Base-by-base conservation (phyloP, 306 rosid genomes). In the Quercus cerris region DNA sequence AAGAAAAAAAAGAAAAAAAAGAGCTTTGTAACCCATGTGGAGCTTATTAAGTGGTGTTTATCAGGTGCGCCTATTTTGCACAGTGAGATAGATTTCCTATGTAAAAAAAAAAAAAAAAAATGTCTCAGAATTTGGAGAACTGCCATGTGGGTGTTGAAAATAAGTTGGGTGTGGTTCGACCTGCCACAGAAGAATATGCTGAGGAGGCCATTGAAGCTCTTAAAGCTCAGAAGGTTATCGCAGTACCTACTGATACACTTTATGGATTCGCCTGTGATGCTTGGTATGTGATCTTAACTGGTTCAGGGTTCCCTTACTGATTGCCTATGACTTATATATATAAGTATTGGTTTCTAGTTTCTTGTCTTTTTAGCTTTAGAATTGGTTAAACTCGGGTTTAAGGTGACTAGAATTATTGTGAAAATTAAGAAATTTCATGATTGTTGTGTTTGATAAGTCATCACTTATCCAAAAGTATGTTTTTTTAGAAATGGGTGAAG, bases 181-280 rank as follows among this genome's bases (percentile, higher is more conserved):
- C 93, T 14, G 97, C 96, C 27, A 83, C 85, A 5, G 90, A 89
- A 84, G 85, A 79, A 76, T 87, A 85, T 64, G 82, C 91, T 19
- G 84, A 79, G 17, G 94, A 88, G 81, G 98, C 98, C 22, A 78
- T 86, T 73, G 91, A 82, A 68, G 91, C 92, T 84, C 91, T 94
- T 74, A 85, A 85, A 83, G 88, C 84, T 38, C 94, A 94, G 14
- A 86, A 88, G 80, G 85, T 92, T 81, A 90, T 92, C 63, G 96
- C 94, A 0, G 94, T 94, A 23, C 97, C 98, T 76, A 92, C 94
- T 15, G 97, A 94, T 84, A 94, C 98, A 12, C 86, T 94, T 13
- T 94, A 94, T 71, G 97, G 98, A 55, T 88, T 94, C 75, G 94
- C 97, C 77, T 94, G 98, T 77, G 96, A 94, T 83, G 98, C 97